These are phyloP conservation scores for Flueggea neowawraea DNA, from an alignment of 441 rosid genomes.

Conservation along the genomic window DNA sequence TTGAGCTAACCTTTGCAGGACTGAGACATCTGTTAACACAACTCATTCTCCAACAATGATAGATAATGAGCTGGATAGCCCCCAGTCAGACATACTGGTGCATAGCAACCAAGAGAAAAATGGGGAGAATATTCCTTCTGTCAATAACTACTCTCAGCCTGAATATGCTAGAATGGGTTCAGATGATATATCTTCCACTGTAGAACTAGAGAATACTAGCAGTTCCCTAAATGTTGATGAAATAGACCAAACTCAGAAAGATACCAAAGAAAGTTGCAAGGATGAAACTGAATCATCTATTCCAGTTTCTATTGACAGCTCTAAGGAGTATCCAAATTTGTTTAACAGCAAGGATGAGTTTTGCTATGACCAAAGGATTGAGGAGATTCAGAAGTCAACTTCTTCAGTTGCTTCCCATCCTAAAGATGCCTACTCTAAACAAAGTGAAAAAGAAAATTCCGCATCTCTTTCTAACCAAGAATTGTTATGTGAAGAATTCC, in stretches of 20 bases:
- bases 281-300: slow-evolving; percentile 17
- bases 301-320: slow-evolving; percentile 14
- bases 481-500: slow-evolving; percentile 17
- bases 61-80: slow-evolving; percentile 23
- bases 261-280: slow-evolving; percentile 12
- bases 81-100: slow-evolving; percentile 22
- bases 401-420: slow-evolving; percentile 11
- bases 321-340: slow-evolving; percentile 16
- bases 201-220: slow-evolving; percentile 8
- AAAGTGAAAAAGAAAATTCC: slow-evolving; percentile 11
- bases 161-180: slow-evolving; percentile 23
- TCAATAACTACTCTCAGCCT: slow-evolving; percentile 25
- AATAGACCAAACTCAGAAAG: slow-evolving; percentile 16
- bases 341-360: slow-evolving; percentile 15
- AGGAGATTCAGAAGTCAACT: slow-evolving; percentile 16
- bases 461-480: slow-evolving; percentile 23
- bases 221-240: slow-evolving; percentile 12
- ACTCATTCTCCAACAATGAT: slow-evolving; percentile 26
- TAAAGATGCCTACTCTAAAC: slow-evolving; percentile 14
- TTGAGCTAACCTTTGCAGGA: slow-evolving; percentile 39
- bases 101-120: slow-evolving; percentile 21
- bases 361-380: slow-evolving; percentile 19
- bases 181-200: slow-evolving; percentile 16
- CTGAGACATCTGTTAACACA: slow-evolving; percentile 28
- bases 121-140: slow-evolving; percentile 17